Base-by-base conservation (phyloP, 495 filamentous ascomycete species). In the Penicillium tannophilum region DNA sequence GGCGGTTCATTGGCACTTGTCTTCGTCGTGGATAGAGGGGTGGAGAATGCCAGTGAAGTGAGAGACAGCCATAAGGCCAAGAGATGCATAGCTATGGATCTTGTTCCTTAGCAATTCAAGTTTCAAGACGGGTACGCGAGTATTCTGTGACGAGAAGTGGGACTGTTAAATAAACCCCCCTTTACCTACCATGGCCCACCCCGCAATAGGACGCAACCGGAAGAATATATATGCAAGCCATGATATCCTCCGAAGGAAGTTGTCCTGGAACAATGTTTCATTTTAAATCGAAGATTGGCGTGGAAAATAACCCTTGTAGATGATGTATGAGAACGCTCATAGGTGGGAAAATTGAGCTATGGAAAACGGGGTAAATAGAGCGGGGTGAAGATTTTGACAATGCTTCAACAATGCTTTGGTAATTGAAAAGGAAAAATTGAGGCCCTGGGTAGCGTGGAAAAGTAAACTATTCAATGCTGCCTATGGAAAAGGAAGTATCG, bases 1-100 rank as follows among this genome's bases (percentile, higher is more conserved):
- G 64, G 61, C 2, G 48, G 52, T 30, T 54, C 9, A 11, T 8
- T 44, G 52, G 49, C 26, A 24, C 4, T 11, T 39, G 30, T 49
- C 24, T 30, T 28, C 5, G 0, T 16, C 10, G 46, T 28, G 10
- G 12, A 31, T 10, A 28, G 10, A 19, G 26, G 24, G 16, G 7
- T 17, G 16, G 12, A 49, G 9, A 3, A 49, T 11, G 14, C 46
- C 24, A 28, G 8, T 9, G 46, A 49, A n/a, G 19, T 7, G 6
- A 31, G 16, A 4, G 17, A 31, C 14, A 17, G 26, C 46, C 46
- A 49, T 48, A 14, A 6, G 11, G 20, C 46, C 39, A 41, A 17
- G 39, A n/a, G 16, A 41, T 5, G 39, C 39, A 41, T 41, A 4
- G n/a, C 3, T 4, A 12, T 17, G 14, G 16, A 39, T 6, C 7